These are phyloP conservation scores for Nadsonia starkeyi-henricii DNA, from an alignment of 1,139 yeast genomes.

Conservation along the genomic window DNA sequence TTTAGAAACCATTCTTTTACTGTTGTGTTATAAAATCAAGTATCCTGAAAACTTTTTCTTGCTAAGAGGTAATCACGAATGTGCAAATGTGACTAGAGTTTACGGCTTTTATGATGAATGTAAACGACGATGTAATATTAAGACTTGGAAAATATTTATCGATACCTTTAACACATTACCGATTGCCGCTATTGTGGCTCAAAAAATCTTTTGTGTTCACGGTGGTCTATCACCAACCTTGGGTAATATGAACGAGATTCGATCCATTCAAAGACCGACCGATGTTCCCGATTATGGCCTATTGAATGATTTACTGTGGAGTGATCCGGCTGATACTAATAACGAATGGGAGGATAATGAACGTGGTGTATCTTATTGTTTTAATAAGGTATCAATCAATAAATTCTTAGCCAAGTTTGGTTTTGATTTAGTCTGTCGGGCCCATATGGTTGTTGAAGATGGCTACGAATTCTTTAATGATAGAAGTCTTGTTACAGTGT, in stretches of 20 bases:
- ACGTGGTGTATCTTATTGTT: conserved; percentile 94
- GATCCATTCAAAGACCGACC: conserved; percentile 85
- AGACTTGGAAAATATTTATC: conserved; percentile 85
- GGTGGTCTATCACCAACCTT: conserved; percentile 92
- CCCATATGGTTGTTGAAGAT: conserved; percentile 98
- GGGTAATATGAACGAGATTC: conserved; percentile 80
- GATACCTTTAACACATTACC: conserved; percentile 93
- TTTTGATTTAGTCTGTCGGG: conserved; percentile 89
- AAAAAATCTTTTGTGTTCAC: conserved; percentile 92
- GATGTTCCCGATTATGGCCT: conserved; percentile 96
- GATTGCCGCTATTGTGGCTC: conserved; percentile 90
- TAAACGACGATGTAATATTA: conserved; percentile 80
- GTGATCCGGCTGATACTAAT: conserved; percentile 88
- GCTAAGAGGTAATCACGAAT: conserved; percentile 89
- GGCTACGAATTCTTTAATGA: conserved; percentile 96
- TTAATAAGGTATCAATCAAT: conserved; percentile 82
- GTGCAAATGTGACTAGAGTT: conserved; percentile 89
- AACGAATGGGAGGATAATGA: conserved; percentile 98
- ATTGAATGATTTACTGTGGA: conserved; percentile 84
- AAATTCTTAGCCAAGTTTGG: conserved; percentile 79
- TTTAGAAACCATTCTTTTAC: conserved; percentile 71
- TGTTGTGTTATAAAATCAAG: conserved; percentile 84
- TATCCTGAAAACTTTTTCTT: conserved; percentile 92
- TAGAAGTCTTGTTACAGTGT: conserved; percentile 83
- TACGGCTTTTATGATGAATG: conserved; percentile 97